Evolutionary conservation across 2,329 filamentous ascomycete species (phyloP).

Genomic region (Talaromyces sp.): DNA sequence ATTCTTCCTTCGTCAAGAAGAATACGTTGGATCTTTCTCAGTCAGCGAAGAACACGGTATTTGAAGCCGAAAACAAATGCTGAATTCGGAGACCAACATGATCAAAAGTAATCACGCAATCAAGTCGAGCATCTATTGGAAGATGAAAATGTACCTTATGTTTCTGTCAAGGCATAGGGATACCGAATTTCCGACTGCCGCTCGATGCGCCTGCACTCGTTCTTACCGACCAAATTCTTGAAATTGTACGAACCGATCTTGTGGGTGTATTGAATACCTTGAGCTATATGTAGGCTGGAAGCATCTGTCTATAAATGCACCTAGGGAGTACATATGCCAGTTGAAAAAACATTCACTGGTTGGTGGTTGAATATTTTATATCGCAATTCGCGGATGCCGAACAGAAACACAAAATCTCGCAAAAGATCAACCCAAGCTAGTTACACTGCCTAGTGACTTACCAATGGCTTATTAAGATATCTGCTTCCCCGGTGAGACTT

Average conservation of each 20-base stretch:
- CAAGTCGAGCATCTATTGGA: not conserved
- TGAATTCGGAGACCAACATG: not conserved
- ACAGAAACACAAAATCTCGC: not conserved
- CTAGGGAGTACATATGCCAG: not conserved
- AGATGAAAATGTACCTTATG: not conserved
- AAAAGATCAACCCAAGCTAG: not conserved
- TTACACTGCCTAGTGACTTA: not conserved
- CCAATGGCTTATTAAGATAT: not conserved
- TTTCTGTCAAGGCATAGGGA: not conserved
- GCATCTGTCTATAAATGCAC: not conserved
- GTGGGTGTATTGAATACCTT: not conserved
- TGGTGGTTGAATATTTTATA: not conserved
- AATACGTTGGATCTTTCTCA: not conserved
- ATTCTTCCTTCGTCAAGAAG: not conserved
- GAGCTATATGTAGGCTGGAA: not conserved
- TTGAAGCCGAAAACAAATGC: not conserved
- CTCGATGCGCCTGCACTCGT: conserved; percentile 10
- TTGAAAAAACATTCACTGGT: not conserved
- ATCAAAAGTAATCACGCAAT: not conserved
- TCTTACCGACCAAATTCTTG: not conserved
- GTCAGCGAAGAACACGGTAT: not conserved
- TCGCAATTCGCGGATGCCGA: not conserved
- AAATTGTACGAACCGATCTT: not conserved
- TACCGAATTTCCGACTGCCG: conserved; percentile 5
- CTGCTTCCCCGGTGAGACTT: not conserved